Conservation (phyloP, 2,329 filamentous ascomycete genomes). For the Microdochium nivale region DNA sequence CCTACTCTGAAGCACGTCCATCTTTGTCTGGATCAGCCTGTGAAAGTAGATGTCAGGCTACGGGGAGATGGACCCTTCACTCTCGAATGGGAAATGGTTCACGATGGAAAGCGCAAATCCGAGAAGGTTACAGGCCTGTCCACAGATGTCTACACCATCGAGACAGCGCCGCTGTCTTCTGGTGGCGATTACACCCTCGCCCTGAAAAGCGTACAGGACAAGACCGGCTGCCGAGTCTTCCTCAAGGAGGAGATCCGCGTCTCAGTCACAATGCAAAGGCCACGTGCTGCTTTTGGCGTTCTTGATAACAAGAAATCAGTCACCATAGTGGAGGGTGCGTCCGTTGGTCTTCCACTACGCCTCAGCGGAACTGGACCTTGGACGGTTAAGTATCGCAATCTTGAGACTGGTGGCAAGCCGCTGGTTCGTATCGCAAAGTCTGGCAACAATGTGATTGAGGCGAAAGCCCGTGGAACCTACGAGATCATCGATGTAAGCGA, state of each 20-base stretch:
- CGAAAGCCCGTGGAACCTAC: constrained; percentile 64
- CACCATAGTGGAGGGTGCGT: constrained; percentile 67
- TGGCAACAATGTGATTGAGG: constrained; percentile 60
- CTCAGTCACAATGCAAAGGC: constrained; percentile 78
- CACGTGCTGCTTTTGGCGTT: constrained; percentile 76
- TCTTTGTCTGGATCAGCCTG: constrained; percentile 71
- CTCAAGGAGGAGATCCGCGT: constrained; percentile 81
- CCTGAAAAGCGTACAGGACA: constrained; percentile 78
- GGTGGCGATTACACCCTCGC: constrained; percentile 88
- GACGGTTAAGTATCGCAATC: constrained; percentile 67
- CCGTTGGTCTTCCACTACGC: constrained; percentile 69
- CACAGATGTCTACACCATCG: constrained; percentile 57
- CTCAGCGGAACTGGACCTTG: constrained; percentile 82
- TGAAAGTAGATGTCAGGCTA: constrained; percentile 66
- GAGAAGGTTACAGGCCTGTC: constrained; percentile 57
- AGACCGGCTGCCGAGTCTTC: constrained; percentile 76
- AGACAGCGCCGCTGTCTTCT: constrained; percentile 63
- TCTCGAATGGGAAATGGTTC: constrained; percentile 85
- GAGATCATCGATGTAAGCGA: constrained; percentile 73
- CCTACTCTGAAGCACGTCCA: constrained; percentile 14
- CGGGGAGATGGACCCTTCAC: constrained; percentile 80
- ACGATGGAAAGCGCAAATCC: constrained; percentile 76
- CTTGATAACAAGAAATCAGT: constrained; percentile 72
- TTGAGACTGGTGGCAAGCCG: constrained; percentile 38
- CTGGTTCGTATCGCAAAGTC: constrained; percentile 20